A percentile compares a stretch with the other conserved stretches of the same genome.
phyloP scores from a whole-genome alignment of 2,329 filamentous ascomycete genomes.

The Whalleya microplaca region DNA sequence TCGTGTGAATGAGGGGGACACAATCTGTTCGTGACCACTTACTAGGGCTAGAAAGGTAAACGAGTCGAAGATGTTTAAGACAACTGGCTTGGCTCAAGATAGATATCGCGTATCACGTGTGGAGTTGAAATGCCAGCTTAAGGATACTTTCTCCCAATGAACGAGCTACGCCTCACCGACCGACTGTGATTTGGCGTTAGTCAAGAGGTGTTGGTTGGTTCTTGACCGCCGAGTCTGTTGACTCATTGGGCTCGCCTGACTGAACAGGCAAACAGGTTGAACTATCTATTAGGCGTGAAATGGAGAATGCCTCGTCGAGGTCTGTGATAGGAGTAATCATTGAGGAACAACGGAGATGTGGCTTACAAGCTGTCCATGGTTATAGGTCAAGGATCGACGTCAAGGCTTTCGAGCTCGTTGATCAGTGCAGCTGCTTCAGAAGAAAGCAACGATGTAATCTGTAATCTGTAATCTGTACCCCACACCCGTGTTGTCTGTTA shows the following conservation, averaged over 20 bases:
- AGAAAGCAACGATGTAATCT: constrained; percentile 3
- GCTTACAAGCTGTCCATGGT: neutral
- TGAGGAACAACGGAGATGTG: constrained; percentile 3
- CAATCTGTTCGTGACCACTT: neutral
- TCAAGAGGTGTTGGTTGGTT: constrained; percentile 18
- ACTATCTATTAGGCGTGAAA: neutral
- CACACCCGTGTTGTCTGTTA: constrained; percentile 26
- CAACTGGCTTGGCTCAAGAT: neutral
- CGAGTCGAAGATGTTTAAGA: neutral
- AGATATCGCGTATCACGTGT: constrained; percentile 13
- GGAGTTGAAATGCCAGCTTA: constrained; percentile 9
- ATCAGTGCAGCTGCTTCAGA: constrained; percentile 11
- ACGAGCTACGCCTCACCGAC: constrained; percentile 11
- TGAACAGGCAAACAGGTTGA: neutral
- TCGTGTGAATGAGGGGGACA: neutral
- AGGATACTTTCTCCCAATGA: constrained; percentile 15
- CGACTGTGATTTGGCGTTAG: constrained; percentile 17
- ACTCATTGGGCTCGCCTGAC: constrained; percentile 7
- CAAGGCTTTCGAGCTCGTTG: constrained; percentile 3
- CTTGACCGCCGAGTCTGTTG: constrained; percentile 19
- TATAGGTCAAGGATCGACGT: neutral
- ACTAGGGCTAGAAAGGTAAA: neutral
- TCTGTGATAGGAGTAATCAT: constrained; percentile 10
- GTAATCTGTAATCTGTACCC: constrained; percentile 30
- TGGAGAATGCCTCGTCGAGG: neutral